Conservation (phyloP, 75 land plant genomes). For the Cupressus sempervirens region DNA sequence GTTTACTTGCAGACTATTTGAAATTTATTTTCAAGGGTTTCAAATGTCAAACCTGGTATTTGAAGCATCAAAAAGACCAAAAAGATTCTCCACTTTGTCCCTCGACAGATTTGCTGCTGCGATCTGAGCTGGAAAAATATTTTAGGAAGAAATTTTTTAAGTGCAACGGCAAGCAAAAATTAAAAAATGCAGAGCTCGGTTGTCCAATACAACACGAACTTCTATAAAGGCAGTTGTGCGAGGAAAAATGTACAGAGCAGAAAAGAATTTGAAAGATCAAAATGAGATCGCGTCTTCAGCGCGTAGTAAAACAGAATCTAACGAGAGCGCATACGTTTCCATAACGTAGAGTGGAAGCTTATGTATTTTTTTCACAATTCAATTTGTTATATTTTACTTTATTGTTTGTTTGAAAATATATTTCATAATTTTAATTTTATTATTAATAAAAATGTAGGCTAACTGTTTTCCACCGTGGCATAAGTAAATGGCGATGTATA, state of each 20-base stretch:
- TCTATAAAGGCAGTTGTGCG: not conserved
- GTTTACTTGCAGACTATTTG: not conserved
- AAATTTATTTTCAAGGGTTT: not conserved
- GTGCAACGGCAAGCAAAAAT: not conserved
- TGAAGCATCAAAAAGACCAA: not conserved
- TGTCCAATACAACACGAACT: not conserved
- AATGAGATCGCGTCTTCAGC: not conserved
- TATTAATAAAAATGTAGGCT: no score
- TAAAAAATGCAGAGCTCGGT: not conserved
- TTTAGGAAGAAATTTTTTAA: not conserved
- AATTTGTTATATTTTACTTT: no score
- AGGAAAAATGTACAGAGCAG: not conserved
- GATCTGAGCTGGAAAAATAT: not conserved
- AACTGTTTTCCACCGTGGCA: no score
- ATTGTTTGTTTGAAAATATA: no score
- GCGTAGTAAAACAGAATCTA: not conserved
- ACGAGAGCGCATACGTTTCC: no score
- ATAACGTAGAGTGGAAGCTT: no score
- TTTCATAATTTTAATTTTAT: no score
- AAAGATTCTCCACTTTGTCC: not conserved
- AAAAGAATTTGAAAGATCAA: not conserved
- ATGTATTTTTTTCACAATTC: no score
- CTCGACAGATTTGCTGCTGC: not conserved
- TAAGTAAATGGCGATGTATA: no score
- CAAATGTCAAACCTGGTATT: not conserved